Evolutionary conservation across 2,329 filamentous ascomycete species (phyloP), one percentile per base, ranked within the genome.

Genomic region (Ophiostoma piceae): DNA sequence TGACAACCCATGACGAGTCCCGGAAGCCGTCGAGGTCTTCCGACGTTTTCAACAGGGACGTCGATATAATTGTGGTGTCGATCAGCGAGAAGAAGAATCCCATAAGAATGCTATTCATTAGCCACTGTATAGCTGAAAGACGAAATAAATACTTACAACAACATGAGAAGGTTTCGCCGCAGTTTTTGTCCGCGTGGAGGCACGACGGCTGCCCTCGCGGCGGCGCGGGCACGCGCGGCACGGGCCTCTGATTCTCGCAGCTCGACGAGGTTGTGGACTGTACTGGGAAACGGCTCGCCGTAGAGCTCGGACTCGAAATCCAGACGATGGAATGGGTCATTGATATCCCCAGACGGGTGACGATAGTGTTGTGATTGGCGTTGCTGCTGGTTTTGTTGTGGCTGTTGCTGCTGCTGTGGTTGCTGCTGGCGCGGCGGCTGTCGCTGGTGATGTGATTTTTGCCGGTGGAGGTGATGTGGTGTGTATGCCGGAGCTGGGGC

Each of bases 81-180:
- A 75, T 67, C 4, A 75, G 71, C 4, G 74, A 75, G 67, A 75
- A 74, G 37, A 75, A 73, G 41, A 75, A 73, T 12, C 73, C 73
- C 2, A 70, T n/a, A 11, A 75, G 43, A 14, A 75, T 70, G 54
- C 74, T 75, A 35, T 66, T 6, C n/a, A 11, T 11, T 26, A 43
- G 43, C 12, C 26, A 22, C 47, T 14, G 29, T 47, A 67, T 5
- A 47, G 9, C 3, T 14, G 2, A 19, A 32, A 26, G 11, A 26
- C n/a, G n/a, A 1, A 26, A 14, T 4, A 35, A 39, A 57, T 16
- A 54, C 73, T 5, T 29, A 73, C 73, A 72, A 74, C 9, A 69
- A 41, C 66, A 74, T 73, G 12, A 74, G 67, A 4, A 72, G 60
- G 1, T 67, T 69, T 12, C 70, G 41, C 16, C 69, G 67, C 19